phyloP scores from a whole-genome alignment of 805 yeast genomes.

The Candida maesae region DNA sequence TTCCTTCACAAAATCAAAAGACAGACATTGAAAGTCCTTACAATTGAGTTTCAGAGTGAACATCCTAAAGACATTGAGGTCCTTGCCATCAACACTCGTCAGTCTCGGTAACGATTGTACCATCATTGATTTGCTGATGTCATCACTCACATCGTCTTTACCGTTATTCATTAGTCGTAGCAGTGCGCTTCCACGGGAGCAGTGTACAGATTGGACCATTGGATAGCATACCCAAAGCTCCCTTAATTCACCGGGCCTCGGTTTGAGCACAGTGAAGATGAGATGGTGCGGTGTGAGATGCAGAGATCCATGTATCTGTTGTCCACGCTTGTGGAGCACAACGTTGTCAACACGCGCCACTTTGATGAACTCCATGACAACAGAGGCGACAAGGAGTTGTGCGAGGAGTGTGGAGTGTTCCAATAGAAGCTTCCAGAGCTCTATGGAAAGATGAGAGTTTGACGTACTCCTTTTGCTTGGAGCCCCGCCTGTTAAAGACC shows the following conservation, averaged over 20 bases:
- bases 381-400: too few species aligned
- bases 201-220: slow-evolving; percentile 49
- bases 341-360: slow-evolving; percentile 43
- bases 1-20: slow-evolving; percentile 67
- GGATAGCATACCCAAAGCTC: slow-evolving; percentile 96
- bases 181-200: slow-evolving; percentile 48
- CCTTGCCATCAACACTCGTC: slow-evolving; percentile 13
- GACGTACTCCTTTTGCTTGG: too few species aligned
- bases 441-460: too few species aligned
- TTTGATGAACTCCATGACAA: slow-evolving; percentile 24
- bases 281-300: slow-evolving; percentile 76
- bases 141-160: slow-evolving; percentile 9
- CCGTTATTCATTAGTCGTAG: slow-evolving; percentile 20
- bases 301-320: slow-evolving; percentile 50
- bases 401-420: too few species aligned
- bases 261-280: slow-evolving; percentile 45
- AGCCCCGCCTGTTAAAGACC: too few species aligned
- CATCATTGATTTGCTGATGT: slow-evolving; percentile 10
- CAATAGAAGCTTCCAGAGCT: too few species aligned
- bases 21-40: slow-evolving; percentile 78
- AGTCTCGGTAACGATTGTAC: slow-evolving; percentile 18
- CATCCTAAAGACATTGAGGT: slow-evolving; percentile 28
- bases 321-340: slow-evolving; percentile 55
- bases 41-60: slow-evolving; percentile 70
- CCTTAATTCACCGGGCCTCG: slow-evolving; percentile 27